These are phyloP conservation scores for Mycena rosella DNA, from an alignment of 768 basidiomycete genomes.

Conservation along the genomic window DNA sequence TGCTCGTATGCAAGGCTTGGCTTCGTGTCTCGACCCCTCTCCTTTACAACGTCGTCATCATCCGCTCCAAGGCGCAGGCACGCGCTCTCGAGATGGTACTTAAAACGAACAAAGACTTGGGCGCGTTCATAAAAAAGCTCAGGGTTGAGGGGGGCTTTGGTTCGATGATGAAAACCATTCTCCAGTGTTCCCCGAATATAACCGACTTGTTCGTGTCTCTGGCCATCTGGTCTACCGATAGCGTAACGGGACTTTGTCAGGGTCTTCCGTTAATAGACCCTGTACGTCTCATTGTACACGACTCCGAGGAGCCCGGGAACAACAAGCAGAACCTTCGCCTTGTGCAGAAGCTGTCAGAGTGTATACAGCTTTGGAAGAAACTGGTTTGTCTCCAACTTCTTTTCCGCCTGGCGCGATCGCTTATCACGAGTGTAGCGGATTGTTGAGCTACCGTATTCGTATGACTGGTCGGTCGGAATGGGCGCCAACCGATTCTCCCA, in stretches of 20 bases:
- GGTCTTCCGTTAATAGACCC: slow-evolving; percentile 18
- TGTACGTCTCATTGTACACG: slow-evolving; percentile 16
- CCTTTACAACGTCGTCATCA: slow-evolving; percentile 41
- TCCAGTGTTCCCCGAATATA: slow-evolving; percentile 22
- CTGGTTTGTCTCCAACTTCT: slow-evolving; percentile 5
- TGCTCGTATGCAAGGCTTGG: slow-evolving; percentile 33
- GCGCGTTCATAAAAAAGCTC: slow-evolving; percentile 41
- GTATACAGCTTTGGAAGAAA: slow-evolving; percentile 10
- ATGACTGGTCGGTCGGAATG: background rate
- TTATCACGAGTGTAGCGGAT: background rate
- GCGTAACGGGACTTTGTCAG: slow-evolving; percentile 14
- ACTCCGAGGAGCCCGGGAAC: background rate
- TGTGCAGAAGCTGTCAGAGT: slow-evolving; percentile 1
- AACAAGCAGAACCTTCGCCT: slow-evolving; percentile 24
- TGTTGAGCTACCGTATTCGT: slow-evolving; percentile 9
- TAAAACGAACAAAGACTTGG: slow-evolving; percentile 33
- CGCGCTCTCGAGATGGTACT: slow-evolving; percentile 36
- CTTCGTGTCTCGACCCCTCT: slow-evolving; percentile 40
- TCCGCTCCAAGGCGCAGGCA: slow-evolving; percentile 41
- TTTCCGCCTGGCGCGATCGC: background rate
- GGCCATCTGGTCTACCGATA: slow-evolving; percentile 15
- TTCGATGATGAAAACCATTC: slow-evolving; percentile 19
- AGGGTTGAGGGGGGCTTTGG: slow-evolving; percentile 43
- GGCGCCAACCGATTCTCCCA: background rate
- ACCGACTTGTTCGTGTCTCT: slow-evolving; percentile 16